phyloP scores from a whole-genome alignment of 805 yeast species.

The Saturnispora kantuleensis region DNA sequence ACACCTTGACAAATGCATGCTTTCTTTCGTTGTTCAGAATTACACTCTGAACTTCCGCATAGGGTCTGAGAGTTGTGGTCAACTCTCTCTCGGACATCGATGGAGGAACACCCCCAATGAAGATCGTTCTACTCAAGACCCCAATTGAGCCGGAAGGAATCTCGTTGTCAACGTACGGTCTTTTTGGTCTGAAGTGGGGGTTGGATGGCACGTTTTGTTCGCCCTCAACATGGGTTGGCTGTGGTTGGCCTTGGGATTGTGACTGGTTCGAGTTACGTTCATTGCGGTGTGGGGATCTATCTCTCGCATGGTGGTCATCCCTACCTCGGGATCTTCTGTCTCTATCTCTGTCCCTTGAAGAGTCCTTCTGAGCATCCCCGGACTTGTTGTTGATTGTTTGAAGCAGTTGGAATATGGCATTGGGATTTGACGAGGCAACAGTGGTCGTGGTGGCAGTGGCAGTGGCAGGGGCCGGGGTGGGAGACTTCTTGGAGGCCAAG shows the following conservation, averaged over 20 bases:
- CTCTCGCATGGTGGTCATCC: constrained; percentile 30
- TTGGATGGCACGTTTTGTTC: constrained; percentile 64
- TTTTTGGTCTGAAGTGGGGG: constrained; percentile 68
- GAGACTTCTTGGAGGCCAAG: constrained; percentile 39
- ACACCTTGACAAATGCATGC: constrained; percentile 94
- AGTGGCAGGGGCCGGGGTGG: constrained; percentile 21
- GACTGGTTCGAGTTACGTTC: neutral
- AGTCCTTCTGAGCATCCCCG: constrained; percentile 5
- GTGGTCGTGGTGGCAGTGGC: constrained; percentile 22
- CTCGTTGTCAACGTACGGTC: constrained; percentile 57
- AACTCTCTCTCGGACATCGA: constrained; percentile 70
- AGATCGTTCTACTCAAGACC: constrained; percentile 82
- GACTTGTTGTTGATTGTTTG: constrained; percentile 36
- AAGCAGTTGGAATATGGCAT: constrained; percentile 41
- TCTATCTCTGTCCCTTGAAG: constrained; percentile 25
- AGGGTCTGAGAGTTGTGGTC: constrained; percentile 63
- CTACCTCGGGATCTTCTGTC: constrained; percentile 25
- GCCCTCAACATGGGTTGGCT: constrained; percentile 33
- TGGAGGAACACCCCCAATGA: constrained; percentile 88
- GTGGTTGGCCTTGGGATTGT: constrained; percentile 2
- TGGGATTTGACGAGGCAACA: constrained; percentile 24
- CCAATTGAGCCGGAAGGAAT: constrained; percentile 72
- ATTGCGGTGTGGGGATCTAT: constrained; percentile 39
- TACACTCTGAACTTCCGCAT: constrained; percentile 85
- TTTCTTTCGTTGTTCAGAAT: constrained; percentile 81